Evolutionary conservation across 805 yeast genomes (phyloP).

Genomic region (Komagataella pastoris): DNA sequence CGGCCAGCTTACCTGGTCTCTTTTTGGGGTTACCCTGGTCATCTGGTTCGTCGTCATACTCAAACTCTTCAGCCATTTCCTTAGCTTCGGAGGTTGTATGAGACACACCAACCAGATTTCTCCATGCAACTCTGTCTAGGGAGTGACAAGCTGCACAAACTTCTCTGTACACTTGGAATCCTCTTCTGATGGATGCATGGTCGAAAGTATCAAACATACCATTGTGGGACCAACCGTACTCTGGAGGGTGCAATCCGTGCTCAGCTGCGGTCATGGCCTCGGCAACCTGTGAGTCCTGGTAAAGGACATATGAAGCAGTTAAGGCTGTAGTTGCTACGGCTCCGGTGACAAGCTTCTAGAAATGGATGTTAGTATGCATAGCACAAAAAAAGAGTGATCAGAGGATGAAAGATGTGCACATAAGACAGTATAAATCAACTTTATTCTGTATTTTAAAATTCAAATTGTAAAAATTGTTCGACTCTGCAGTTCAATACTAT

Average conservation of each 20-base stretch:
- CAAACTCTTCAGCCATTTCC: constrained; percentile 90
- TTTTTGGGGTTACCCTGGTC: constrained; percentile 95
- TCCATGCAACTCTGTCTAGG: constrained; percentile 94
- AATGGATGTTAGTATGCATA: background rate
- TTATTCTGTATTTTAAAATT: too few species aligned
- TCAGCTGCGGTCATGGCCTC: constrained; percentile 98
- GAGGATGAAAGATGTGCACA: background rate
- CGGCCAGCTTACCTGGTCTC: constrained; percentile 97
- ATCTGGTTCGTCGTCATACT: constrained; percentile 94
- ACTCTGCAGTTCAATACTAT: background rate
- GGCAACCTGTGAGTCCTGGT: constrained; percentile 78
- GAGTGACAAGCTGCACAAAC: constrained; percentile 99
- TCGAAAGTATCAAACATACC: constrained; percentile 88
- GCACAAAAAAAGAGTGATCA: background rate
- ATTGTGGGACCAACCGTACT: constrained; percentile 84
- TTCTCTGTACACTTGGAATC: constrained; percentile 96
- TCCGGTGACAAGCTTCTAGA: constrained; percentile 42
- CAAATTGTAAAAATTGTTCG: background rate
- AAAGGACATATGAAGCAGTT: constrained; percentile 68
- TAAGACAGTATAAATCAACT: too few species aligned
- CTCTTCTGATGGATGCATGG: constrained; percentile 95
- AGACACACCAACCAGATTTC: constrained; percentile 93
- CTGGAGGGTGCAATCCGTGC: constrained; percentile 96
- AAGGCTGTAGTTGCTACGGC: constrained; percentile 65
- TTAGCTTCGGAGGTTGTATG: constrained; percentile 85